Percentiles rank a stretch among this genome's conserved stretches.
Conservation (phyloP, 2,329 filamentous ascomycete species). For the Paraconiothyrium sp. region DNA sequence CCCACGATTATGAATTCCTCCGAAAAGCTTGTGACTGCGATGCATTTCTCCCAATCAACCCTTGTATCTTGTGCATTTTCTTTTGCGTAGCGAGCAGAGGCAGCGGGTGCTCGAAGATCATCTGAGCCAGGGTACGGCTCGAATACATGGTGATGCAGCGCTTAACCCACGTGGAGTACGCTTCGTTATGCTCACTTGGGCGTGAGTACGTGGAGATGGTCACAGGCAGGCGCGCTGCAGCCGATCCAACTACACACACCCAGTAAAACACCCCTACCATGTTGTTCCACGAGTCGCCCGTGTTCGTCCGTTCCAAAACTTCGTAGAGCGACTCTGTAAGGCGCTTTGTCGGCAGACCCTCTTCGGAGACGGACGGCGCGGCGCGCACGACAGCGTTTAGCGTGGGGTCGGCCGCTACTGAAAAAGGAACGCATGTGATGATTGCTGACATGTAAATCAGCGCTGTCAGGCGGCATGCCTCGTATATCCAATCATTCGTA, state of each 20-base stretch:
- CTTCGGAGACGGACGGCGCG: conserved; percentile 11
- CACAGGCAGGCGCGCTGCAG: conserved; percentile 34
- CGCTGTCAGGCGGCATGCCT: conserved; percentile 45
- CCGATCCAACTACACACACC: conserved; percentile 42
- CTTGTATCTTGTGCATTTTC: conserved; percentile 39
- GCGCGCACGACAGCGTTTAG: conserved; percentile 24
- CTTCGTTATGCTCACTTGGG: conserved; percentile 19
- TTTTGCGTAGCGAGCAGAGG: conserved; percentile 37
- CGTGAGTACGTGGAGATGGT: conserved; percentile 23
- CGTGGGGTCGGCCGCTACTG: conserved; percentile 34
- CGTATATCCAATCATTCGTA: conserved; percentile 44
- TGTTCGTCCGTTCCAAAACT: conserved; percentile 34
- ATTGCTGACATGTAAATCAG: conserved; percentile 46
- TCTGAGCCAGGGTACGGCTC: conserved; percentile 34
- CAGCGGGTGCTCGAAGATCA: conserved; percentile 40
- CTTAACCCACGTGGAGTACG: conserved; percentile 34
- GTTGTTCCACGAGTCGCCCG: conserved; percentile 39
- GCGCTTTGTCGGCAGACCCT: conserved; percentile 16
- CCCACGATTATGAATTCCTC: conserved; percentile 11
- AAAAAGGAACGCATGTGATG: conserved; percentile 38
- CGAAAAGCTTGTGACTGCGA: background rate
- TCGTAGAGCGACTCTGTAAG: conserved; percentile 36
- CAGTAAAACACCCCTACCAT: conserved; percentile 49
- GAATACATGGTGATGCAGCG: conserved; percentile 42
- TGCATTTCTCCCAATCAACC: conserved; percentile 28